Base-by-base conservation (phyloP, 345 rosid genomes). In the Populus euphratica region DNA sequence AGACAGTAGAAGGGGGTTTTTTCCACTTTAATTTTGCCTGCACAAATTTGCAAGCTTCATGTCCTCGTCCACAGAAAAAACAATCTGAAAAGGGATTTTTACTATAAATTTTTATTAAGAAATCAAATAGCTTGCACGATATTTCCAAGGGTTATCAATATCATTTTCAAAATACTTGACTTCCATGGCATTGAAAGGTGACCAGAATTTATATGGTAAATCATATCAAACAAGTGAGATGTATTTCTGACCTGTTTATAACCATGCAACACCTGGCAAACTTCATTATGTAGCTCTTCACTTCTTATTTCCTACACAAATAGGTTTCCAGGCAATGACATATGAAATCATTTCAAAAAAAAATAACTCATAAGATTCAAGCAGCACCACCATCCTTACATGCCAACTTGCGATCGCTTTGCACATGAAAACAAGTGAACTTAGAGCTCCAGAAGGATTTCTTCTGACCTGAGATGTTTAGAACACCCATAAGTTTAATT, bases 331-430 rank as follows among this genome's bases (percentile, higher is more conserved):
- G 43, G 59, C 38, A 76, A 50, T 39, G 54, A 70, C 67, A 59
- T 68, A 69, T 69, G 59, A 49, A 47, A 29, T 62, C 31, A 33
- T 50, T 49, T 17, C 5, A 50, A 68, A 70, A 36, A 70, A 36
- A 6, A 36, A 18, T 5, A 38, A 20, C 35, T 10, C 39, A 4
- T 8, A 43, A 74, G n/a, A 74, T 11, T 33, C 21, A 35, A 67
- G 47, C 47, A 72, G 25, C 27, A 73, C 41, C 12, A 38, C 0
- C 63, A 85, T 73, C 47, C 97, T 87, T 92, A 96, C 99, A 72
- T 94, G 89, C 98, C 99, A 96, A 84, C 99, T 96, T 29, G 97
- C 98, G 76, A 96, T 89, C 72, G 98, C 96, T 87, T 88, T 85
- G 87, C 97, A 90, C 90, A 96, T 85, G 79, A 83, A 90, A 79